A percentile compares a stretch with the other conserved stretches of the same genome.
phyloP scores from a whole-genome alignment of 2,329 filamentous ascomycete genomes.

The Hymenoscyphus scutula region DNA sequence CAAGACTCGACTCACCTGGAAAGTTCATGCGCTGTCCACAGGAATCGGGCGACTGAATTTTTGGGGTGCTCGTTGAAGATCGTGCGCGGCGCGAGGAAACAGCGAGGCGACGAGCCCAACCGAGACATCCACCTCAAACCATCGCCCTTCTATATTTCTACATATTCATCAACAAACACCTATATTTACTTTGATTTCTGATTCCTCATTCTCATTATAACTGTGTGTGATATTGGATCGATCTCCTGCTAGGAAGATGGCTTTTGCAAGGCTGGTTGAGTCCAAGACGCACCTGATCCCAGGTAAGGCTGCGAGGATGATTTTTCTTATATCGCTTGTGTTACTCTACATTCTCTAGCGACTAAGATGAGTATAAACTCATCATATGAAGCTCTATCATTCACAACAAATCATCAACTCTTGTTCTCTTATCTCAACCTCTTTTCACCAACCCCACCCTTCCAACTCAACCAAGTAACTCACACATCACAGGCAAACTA shows the following conservation, averaged over 20 bases:
- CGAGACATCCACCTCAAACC: slow-evolving; percentile 3
- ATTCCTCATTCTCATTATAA: background rate
- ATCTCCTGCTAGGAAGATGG: slow-evolving; percentile 20
- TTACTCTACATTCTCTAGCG: background rate
- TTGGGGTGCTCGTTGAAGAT: slow-evolving; percentile 8
- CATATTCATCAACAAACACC: background rate
- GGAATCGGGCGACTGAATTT: slow-evolving; percentile 11
- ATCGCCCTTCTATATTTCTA: background rate
- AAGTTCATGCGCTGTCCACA: slow-evolving; percentile 11
- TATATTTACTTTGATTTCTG: background rate
- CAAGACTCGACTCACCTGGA: background rate
- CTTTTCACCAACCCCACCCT: slow-evolving; percentile 12
- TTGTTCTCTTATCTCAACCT: background rate
- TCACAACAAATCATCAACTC: background rate
- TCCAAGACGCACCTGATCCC: slow-evolving; percentile 44
- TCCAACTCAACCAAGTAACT: background rate
- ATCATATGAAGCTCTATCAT: background rate
- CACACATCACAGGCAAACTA: slow-evolving; percentile 58
- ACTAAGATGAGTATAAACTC: background rate
- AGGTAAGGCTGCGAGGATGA: slow-evolving; percentile 25
- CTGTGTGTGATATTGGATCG: background rate
- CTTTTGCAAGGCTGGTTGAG: slow-evolving; percentile 32
- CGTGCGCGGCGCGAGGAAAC: slow-evolving; percentile 4
- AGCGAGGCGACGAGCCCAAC: slow-evolving; percentile 1
- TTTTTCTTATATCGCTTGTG: background rate